Conservation (phyloP, 495 filamentous ascomycete species). For the Xylaria cubensis region DNA sequence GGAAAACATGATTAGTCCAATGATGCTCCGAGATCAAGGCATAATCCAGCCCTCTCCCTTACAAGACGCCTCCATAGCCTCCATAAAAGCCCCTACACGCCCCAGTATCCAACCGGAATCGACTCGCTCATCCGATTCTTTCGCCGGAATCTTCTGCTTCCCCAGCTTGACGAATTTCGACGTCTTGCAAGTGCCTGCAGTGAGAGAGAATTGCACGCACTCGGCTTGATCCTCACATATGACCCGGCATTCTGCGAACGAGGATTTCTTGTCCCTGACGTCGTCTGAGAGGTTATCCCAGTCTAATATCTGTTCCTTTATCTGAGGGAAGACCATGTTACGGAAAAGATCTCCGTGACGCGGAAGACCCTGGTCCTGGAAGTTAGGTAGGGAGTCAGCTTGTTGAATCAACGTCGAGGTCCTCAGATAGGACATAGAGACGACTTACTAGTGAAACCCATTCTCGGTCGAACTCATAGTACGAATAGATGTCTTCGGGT, state of each 20-base stretch:
- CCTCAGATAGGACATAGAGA: background rate
- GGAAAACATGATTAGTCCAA: background rate
- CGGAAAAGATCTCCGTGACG: conserved; percentile 41
- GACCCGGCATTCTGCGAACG: conserved; percentile 38
- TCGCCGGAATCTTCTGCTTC: background rate
- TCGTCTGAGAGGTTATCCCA: conserved; percentile 48
- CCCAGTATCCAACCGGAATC: conserved; percentile 18
- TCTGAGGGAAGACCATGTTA: conserved; percentile 36
- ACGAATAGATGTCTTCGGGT: conserved; percentile 44
- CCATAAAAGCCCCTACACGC: conserved; percentile 3
- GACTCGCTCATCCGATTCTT: background rate
- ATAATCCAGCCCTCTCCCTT: conserved; percentile 14
- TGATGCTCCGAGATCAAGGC: background rate
- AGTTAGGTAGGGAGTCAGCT: conserved; percentile 1
- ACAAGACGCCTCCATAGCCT: conserved; percentile 12
- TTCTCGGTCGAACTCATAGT: conserved; percentile 50
- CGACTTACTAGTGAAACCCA: conserved; percentile 44
- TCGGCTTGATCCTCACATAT: conserved; percentile 40
- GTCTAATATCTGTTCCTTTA: conserved; percentile 36
- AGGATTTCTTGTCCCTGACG: conserved; percentile 19
- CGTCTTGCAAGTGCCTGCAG: conserved; percentile 34
- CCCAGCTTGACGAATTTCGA: conserved; percentile 27
- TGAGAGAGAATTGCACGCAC: conserved; percentile 47
- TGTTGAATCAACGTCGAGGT: background rate
- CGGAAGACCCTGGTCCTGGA: conserved; percentile 16